A percentile compares a stretch with the other conserved stretches of the same genome.
These are phyloP conservation scores for Coleophoma cylindrospora DNA, from an alignment of 2,329 filamentous ascomycete species.

Conservation along the genomic window DNA sequence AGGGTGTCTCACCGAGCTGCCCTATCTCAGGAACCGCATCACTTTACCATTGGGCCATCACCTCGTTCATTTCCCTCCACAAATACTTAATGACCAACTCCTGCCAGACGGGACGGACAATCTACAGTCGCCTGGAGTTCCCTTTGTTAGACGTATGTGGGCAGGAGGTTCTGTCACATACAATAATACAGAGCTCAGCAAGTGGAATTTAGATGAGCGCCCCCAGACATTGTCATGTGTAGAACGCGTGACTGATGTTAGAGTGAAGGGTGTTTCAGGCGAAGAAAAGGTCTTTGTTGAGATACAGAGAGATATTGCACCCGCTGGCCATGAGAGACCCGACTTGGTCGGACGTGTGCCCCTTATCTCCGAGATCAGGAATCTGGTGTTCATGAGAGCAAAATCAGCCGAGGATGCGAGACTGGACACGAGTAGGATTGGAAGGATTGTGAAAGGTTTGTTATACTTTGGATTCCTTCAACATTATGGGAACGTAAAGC, in stretches of 20 bases:
- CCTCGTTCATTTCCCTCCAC: constrained; percentile 80
- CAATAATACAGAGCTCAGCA: constrained; percentile 17
- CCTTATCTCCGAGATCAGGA: constrained; percentile 49
- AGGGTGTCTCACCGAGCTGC: constrained; percentile 9
- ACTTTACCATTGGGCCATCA: constrained; percentile 65
- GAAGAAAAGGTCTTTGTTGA: constrained; percentile 26
- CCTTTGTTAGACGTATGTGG: constrained; percentile 80
- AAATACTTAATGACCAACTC: constrained; percentile 55
- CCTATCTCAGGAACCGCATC: neutral
- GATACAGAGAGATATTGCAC: constrained; percentile 20
- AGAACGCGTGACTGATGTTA: constrained; percentile 41
- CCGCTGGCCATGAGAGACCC: constrained; percentile 5
- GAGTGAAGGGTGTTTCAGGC: constrained; percentile 15
- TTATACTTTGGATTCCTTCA: neutral
- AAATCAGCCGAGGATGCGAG: constrained; percentile 12
- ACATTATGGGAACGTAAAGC: neutral
- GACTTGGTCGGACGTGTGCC: too few species aligned
- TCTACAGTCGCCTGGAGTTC: constrained; percentile 67
- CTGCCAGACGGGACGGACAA: constrained; percentile 81
- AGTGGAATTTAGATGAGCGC: constrained; percentile 26
- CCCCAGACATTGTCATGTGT: constrained; percentile 31
- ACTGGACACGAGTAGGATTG: constrained; percentile 8
- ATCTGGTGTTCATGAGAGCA: constrained; percentile 59
- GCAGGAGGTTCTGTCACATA: constrained; percentile 71
- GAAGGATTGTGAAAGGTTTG: constrained; percentile 20